These are phyloP conservation scores for Syzygium malaccense DNA, from an alignment of 441 rosid species.

Conservation along the genomic window DNA sequence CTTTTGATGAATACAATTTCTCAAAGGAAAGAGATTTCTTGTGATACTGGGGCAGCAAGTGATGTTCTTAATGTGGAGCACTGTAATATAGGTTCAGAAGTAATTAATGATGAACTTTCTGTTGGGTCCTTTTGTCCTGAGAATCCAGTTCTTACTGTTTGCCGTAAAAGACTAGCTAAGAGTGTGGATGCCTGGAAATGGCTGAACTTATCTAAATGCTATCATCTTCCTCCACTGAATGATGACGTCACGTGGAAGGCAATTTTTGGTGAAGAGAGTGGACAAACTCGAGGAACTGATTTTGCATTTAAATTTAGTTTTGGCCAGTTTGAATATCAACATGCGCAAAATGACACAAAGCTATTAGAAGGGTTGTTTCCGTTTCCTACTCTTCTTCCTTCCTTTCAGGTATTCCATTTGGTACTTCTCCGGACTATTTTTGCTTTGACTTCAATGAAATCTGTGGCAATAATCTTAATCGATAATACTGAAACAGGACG, in stretches of 20 bases:
- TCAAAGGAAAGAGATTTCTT: slow-evolving; percentile 27
- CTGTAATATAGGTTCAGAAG: slow-evolving; percentile 8
- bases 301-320: slow-evolving; percentile 45
- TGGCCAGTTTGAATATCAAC: slow-evolving; percentile 48
- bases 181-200: slow-evolving; percentile 37
- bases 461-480: slow-evolving; percentile 6
- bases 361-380: slow-evolving; percentile 70
- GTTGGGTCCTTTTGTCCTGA: slow-evolving; percentile 59
- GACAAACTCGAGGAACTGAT: slow-evolving; percentile 1
- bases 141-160: slow-evolving; percentile 63
- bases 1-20: slow-evolving; percentile 37
- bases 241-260: slow-evolving; percentile 62
- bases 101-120: slow-evolving; percentile 16
- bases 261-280: slow-evolving; percentile 39
- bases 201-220: slow-evolving; percentile 54
- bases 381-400: slow-evolving; percentile 89
- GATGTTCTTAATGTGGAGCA: slow-evolving; percentile 13
- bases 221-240: slow-evolving; percentile 63
- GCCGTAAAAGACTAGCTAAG: slow-evolving; percentile 43
- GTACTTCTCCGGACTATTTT: slow-evolving; percentile 7
- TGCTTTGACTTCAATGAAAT: slow-evolving; percentile 2
- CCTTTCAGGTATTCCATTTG: slow-evolving; percentile 46
- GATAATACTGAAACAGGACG: slow-evolving; percentile 41
- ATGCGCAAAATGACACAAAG: slow-evolving; percentile 43
- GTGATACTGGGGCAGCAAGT: slow-evolving; percentile 21